Evolutionary conservation across 108 stramenopile species (phyloP).

Genomic region (Skeletonema potamos): DNA sequence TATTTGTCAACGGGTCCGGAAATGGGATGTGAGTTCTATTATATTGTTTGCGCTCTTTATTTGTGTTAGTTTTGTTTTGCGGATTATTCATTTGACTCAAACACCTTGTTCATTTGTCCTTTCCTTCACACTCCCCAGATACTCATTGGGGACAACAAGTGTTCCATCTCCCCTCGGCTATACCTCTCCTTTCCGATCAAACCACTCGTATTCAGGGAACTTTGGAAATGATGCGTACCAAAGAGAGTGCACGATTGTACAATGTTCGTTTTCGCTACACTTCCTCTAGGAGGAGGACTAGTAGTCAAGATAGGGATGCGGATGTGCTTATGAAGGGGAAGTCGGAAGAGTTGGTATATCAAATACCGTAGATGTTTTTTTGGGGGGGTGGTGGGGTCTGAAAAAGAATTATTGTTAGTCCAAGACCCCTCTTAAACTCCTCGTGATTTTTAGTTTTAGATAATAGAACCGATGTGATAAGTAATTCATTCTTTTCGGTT

Average conservation of each 20-base stretch:
- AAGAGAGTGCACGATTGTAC: conserved; percentile 91
- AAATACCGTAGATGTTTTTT: conserved; percentile 78
- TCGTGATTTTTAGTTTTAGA: no score
- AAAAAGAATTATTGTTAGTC: no score
- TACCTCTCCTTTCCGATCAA: conserved; percentile 72
- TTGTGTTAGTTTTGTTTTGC: no score
- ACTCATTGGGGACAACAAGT: conserved; percentile 99
- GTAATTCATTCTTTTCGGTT: no score
- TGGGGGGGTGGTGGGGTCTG: no score
- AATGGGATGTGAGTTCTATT: conserved; percentile 60
- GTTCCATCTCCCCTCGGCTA: conserved; percentile 77
- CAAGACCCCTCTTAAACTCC: no score
- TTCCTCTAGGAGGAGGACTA: conserved; percentile 58
- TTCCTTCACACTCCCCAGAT: conserved; percentile 39
- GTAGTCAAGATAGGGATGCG: conserved; percentile 43
- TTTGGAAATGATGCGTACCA: conserved; percentile 84
- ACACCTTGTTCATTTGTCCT: not conserved
- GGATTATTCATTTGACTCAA: no score
- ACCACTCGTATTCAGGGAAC: conserved; percentile 71
- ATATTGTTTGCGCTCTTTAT: not conserved
- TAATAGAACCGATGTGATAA: no score
- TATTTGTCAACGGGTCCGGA: conserved; percentile 93
- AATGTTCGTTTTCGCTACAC: conserved; percentile 66
- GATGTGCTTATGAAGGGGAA: conserved; percentile 71
- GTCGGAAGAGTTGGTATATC: conserved; percentile 69